Base-by-base conservation (phyloP, 805 yeast species). In the Starmerella tilneyi region DNA sequence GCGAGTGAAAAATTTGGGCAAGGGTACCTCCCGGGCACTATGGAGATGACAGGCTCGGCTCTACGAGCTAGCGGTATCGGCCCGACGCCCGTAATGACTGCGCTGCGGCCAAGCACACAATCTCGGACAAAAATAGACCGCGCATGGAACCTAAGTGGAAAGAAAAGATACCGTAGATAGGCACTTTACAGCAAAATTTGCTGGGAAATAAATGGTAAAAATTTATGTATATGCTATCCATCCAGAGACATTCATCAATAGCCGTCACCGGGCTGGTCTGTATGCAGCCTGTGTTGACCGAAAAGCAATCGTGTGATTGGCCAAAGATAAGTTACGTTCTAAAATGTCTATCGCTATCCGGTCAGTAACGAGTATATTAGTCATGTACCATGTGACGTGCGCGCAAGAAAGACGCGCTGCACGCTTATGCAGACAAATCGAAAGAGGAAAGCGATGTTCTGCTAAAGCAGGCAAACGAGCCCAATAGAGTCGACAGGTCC, bases 191-290 rank as follows among this genome's bases (percentile, higher is more conserved):
- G n/a, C n/a, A n/a, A n/a, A n/a, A n/a, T n/a, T n/a, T n/a, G n/a
- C n/a, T n/a, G n/a, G 30, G 40, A 36, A 36, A 36, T 36, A 36
- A 36, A 36, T 23, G 21, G 30, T 15, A 22, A 23, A 24, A 36
- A 24, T 15, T 36, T 24, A 36, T 36, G 21, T 36, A 36, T 36
- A 36, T 36, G 40, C 21, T 15, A 22, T n/a, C 30, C 22, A 11
- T n/a, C 15, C 22, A 36, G 22, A 13, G 22, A n/a, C 30, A 4
- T 15, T 24, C 5, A 24, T 13, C n/a, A 20, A 9, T 7, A 17
- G 9, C 30, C 40, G 21, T 7, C n/a, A 23, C 15, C 40, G 21
- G 30, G 22, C 22, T 28, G 13, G 40, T 16, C 30, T 7, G 5
- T 4, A 23, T 16, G n/a, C 30, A 11, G 30, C 21, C 19, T 17